A percentile compares a stretch with the other conserved stretches of the same genome.
Evolutionary conservation across 2,329 filamentous ascomycete species (phyloP).

Genomic region (Fusarium sp.): DNA sequence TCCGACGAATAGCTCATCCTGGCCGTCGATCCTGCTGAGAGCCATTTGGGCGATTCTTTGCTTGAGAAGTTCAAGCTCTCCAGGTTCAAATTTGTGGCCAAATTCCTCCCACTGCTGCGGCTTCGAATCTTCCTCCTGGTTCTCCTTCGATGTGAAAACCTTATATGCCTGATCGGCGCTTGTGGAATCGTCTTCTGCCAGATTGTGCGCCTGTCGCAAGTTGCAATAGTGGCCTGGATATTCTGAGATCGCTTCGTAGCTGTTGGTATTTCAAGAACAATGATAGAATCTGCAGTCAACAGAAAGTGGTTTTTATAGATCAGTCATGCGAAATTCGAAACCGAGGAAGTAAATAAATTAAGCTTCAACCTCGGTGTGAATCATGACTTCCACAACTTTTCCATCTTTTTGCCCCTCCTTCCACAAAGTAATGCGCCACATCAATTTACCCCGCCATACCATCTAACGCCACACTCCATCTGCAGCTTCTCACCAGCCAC

Average conservation of each 20-base stretch:
- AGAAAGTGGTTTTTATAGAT: not conserved
- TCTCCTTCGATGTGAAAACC: not conserved
- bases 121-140: conserved; percentile 11
- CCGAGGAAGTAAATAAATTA: not conserved
- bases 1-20: conserved; percentile 53
- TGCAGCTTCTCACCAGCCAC: conserved; percentile 5
- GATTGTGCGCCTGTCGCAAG: conserved; percentile 9
- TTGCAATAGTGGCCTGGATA: not conserved
- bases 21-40: conserved; percentile 53
- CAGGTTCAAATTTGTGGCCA: conserved; percentile 33
- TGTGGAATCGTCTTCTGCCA: conserved; percentile 16
- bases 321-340: not conserved
- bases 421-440: conserved; percentile 6
- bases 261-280: not conserved
- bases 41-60: conserved; percentile 52
- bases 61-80: conserved; percentile 43
- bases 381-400: conserved; percentile 25
- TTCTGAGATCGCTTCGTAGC: not conserved
- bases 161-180: not conserved
- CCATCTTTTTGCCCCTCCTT: conserved; percentile 32
- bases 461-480: conserved; percentile 1
- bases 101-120: conserved; percentile 40
- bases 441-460: conserved; percentile 28
- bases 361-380: conserved; percentile 32
- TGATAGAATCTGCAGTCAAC: not conserved